Evolutionary conservation across 2,329 filamentous ascomycete genomes (phyloP).

Genomic region (Pochonia chlamydosporia): DNA sequence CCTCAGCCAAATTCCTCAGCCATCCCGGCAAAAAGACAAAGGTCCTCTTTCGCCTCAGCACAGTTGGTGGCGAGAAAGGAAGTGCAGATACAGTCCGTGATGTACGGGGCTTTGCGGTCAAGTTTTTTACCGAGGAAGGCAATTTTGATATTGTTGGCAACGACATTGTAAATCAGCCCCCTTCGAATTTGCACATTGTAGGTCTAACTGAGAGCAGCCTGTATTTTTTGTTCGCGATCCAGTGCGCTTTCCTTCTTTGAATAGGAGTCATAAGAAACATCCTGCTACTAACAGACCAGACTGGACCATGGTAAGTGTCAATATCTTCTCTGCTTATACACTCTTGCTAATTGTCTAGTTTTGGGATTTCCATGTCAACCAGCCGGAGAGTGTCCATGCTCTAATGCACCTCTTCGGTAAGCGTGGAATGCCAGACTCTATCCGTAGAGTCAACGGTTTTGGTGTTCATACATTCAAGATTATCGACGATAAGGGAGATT

Average conservation of each 20-base stretch:
- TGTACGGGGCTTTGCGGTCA: constrained; percentile 58
- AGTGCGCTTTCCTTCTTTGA: too few species aligned
- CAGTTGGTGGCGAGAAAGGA: constrained; percentile 61
- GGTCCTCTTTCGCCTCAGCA: constrained; percentile 45
- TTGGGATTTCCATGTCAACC: constrained; percentile 19
- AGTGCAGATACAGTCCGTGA: constrained; percentile 62
- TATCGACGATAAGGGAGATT: constrained; percentile 37
- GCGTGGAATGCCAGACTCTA: constrained; percentile 40
- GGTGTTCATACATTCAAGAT: constrained; percentile 44
- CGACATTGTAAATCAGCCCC: constrained; percentile 48
- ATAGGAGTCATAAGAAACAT: too few species aligned
- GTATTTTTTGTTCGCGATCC: too few species aligned
- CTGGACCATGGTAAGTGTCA: too few species aligned
- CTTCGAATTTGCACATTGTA: too few species aligned
- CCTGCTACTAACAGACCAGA: too few species aligned
- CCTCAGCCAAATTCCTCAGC: constrained; percentile 34
- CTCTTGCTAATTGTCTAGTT: too few species aligned
- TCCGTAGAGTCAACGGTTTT: constrained; percentile 40
- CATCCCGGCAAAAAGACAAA: too few species aligned
- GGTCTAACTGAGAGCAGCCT: too few species aligned
- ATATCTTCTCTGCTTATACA: too few species aligned
- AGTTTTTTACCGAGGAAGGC: constrained; percentile 59
- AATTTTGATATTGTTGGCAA: constrained; percentile 60
- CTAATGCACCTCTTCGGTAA: constrained; percentile 47
- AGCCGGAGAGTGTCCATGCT: constrained; percentile 38